Conservation (phyloP, 2,329 filamentous ascomycete species). For the Colletotrichum sp. region DNA sequence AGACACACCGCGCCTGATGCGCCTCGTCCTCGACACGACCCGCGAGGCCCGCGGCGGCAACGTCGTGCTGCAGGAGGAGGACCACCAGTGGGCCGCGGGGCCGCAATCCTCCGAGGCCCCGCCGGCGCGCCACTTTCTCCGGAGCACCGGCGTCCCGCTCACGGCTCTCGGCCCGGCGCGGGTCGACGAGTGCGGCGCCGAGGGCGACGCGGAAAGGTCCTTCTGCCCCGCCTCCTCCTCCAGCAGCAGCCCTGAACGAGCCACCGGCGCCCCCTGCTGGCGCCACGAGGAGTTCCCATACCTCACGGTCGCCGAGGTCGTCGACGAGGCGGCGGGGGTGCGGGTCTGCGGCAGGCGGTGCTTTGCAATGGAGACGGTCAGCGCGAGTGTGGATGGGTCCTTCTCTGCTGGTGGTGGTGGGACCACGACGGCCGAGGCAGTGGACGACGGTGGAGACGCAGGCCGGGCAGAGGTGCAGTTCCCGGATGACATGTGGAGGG, state of each 20-base stretch:
- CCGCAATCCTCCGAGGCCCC: conserved; percentile 44
- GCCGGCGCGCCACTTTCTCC: conserved; percentile 49
- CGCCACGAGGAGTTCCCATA: conserved; percentile 59
- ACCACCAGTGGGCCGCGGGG: conserved; percentile 54
- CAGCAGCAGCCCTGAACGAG: neutral
- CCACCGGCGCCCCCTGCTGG: conserved; percentile 53
- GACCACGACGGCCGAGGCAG: neutral
- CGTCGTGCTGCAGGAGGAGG: conserved; percentile 63
- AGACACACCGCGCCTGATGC: conserved; percentile 52
- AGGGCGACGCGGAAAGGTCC: conserved; percentile 44
- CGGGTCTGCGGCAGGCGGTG: conserved; percentile 49
- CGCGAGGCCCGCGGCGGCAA: conserved; percentile 40
- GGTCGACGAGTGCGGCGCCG: conserved; percentile 50
- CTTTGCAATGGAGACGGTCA: conserved; percentile 52
- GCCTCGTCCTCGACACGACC: conserved; percentile 52
- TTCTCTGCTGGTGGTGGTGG: neutral
- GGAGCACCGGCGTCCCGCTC: conserved; percentile 60
- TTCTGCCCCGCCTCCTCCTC: conserved; percentile 35
- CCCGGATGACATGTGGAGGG: conserved; percentile 46
- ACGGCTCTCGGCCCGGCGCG: conserved; percentile 52
- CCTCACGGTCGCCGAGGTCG: conserved; percentile 50
- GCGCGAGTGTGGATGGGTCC: conserved; percentile 34
- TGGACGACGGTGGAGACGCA: neutral
- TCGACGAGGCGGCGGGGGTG: conserved; percentile 50
- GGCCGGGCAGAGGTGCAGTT: conserved; percentile 43